phyloP scores from a whole-genome alignment of 345 rosid genomes.

The Eucalyptus decipiens region DNA sequence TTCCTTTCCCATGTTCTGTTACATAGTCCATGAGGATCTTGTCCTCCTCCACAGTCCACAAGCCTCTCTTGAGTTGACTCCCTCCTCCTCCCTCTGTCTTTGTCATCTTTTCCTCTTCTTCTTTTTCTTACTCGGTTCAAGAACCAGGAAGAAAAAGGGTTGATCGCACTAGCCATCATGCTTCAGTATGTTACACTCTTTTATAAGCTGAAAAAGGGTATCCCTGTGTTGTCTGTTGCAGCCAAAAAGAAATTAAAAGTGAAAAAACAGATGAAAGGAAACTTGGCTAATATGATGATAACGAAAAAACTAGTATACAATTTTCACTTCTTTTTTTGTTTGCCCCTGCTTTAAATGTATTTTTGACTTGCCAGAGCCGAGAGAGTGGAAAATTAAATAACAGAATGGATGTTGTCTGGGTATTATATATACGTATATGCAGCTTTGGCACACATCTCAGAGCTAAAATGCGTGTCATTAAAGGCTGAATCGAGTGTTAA shows the following conservation, averaged over 20 bases:
- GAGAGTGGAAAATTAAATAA: not conserved
- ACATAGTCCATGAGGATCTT: constrained; percentile 40
- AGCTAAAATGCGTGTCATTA: not conserved
- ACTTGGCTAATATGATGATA: not conserved
- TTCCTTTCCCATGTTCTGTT: constrained; percentile 35
- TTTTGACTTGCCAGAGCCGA: not conserved
- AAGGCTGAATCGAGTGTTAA: not conserved
- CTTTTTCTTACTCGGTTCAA: not conserved
- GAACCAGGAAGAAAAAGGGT: not conserved
- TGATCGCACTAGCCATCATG: not conserved
- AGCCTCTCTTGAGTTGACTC: constrained; percentile 33
- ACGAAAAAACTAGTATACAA: not conserved
- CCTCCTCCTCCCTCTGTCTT: constrained; percentile 4
- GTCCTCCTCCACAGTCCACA: constrained; percentile 60
- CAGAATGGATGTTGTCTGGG: not conserved
- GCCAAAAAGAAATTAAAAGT: not conserved
- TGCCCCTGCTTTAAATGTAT: not conserved
- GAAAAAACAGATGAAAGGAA: not conserved
- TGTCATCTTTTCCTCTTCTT: not conserved
- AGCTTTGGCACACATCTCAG: not conserved
- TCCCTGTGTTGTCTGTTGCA: not conserved
- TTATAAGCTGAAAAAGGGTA: not conserved
- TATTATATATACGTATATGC: not conserved
- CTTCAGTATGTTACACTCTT: not conserved
- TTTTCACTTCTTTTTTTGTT: not conserved